phyloP scores from a whole-genome alignment of 1,284 basidiomycete species.

The Trametes hirsuta region DNA sequence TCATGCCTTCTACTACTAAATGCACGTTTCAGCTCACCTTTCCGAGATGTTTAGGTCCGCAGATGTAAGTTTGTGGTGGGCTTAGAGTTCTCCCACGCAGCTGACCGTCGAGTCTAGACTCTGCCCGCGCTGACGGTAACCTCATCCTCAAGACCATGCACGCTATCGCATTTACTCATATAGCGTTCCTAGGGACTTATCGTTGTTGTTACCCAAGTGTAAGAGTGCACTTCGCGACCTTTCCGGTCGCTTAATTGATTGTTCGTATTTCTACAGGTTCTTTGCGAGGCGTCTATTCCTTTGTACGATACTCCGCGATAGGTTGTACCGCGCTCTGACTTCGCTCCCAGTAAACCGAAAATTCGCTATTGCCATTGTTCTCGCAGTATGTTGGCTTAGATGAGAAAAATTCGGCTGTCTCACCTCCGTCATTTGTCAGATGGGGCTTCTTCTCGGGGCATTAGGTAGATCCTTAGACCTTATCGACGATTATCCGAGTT shows the following conservation, averaged over 20 bases:
- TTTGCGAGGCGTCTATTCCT: slow-evolving; percentile 1
- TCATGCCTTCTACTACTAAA: not conserved
- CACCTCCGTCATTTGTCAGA: not conserved
- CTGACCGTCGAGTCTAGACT: not conserved
- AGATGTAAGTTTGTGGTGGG: not conserved
- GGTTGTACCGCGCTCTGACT: not conserved
- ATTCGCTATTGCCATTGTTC: not conserved
- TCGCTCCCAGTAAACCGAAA: not conserved
- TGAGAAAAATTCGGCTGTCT: not conserved
- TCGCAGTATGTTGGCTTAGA: not conserved
- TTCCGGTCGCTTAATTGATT: not conserved
- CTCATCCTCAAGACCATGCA: not conserved
- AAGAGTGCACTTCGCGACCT: not conserved
- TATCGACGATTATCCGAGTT: not conserved
- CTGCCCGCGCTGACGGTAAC: not conserved
- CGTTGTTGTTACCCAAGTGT: slow-evolving; percentile 1
- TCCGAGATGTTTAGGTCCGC: not conserved
- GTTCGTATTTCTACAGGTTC: not conserved
- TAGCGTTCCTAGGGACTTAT: not conserved
- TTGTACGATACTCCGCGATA: not conserved
- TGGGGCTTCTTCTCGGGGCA: not conserved
- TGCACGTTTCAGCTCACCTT: no score
- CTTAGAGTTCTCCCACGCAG: not conserved
- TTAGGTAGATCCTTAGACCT: not conserved
- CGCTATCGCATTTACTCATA: not conserved